A percentile compares a stretch with the other conserved stretches of the same genome.
These are phyloP conservation scores for Oryza coarctata DNA, from an alignment of 176 grass and related monocot species.

Conservation along the genomic window DNA sequence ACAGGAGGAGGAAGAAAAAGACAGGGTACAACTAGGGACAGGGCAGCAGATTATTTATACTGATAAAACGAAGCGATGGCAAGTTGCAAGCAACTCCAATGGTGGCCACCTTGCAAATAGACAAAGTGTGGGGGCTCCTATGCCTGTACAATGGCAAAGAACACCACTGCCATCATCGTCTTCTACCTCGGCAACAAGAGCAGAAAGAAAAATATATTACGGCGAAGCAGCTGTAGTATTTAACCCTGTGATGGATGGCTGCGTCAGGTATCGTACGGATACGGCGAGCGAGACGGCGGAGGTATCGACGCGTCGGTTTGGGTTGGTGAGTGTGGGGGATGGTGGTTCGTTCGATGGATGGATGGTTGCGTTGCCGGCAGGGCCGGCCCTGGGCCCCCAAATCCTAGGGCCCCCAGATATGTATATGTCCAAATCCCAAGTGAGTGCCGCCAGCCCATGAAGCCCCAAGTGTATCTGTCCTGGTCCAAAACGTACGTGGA, in stretches of 20 bases:
- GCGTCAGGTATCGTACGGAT: background rate
- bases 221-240: background rate
- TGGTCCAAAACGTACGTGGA: too few species aligned
- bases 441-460: too few species aligned
- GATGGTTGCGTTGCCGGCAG: too few species aligned
- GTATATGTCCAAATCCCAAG: too few species aligned
- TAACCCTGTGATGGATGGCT: background rate
- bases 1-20: conserved; percentile 10
- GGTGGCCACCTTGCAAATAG: conserved; percentile 13
- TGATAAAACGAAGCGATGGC: conserved; percentile 15
- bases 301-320: conserved; percentile 1
- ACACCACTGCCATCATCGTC: background rate
- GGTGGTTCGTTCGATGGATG: conserved; percentile 15
- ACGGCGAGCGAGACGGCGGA: too few species aligned
- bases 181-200: too few species aligned
- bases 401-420: too few species aligned
- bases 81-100: background rate
- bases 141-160: too few species aligned
- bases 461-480: too few species aligned
- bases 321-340: conserved; percentile 13
- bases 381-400: too few species aligned
- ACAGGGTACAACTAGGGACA: conserved; percentile 40
- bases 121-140: conserved; percentile 17
- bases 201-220: too few species aligned
- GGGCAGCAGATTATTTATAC: conserved; percentile 41